A percentile compares a stretch with the other conserved stretches of the same genome.
These are phyloP conservation scores for Teratosphaeria viscida DNA, from an alignment of 2,329 filamentous ascomycete species.

Conservation along the genomic window DNA sequence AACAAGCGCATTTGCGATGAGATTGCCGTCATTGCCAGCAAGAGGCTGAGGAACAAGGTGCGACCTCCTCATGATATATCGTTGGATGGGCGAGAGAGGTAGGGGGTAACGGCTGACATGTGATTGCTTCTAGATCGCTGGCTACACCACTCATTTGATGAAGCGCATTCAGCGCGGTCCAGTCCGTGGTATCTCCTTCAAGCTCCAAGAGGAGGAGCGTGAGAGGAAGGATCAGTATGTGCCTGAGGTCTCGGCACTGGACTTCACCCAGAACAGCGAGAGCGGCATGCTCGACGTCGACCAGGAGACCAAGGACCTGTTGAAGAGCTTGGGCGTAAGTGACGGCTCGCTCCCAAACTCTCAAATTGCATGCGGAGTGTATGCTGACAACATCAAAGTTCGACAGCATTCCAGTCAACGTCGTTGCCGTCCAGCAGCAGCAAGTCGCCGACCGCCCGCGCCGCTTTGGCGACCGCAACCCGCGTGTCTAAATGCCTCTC, in stretches of 20 bases:
- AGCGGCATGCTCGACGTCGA: conserved; percentile 90
- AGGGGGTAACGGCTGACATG: not conserved
- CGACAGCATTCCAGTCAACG: conserved; percentile 94
- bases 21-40: conserved; percentile 97
- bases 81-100: not conserved
- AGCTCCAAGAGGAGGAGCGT: conserved; percentile 99
- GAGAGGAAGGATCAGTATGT: conserved; percentile 99
- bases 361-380: not conserved
- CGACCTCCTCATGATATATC: not conserved
- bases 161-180: conserved; percentile 99
- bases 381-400: conserved; percentile 50
- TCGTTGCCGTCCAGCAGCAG: conserved; percentile 79
- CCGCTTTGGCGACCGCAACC: conserved; percentile 60
- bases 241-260: conserved; percentile 94
- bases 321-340: conserved; percentile 98
- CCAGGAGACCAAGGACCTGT: conserved; percentile 93
- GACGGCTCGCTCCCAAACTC: conserved; percentile 3
- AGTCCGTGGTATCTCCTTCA: conserved; percentile 99
- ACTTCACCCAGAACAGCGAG: conserved; percentile 93
- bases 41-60: conserved; percentile 99
- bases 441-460: conserved; percentile 74
- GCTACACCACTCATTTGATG: conserved; percentile 95
- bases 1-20: conserved; percentile 99
- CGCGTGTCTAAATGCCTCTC: not conserved
- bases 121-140: conserved; percentile 59